Conservation (phyloP, 1,284 basidiomycete species). For the Omphalotus olearius region DNA sequence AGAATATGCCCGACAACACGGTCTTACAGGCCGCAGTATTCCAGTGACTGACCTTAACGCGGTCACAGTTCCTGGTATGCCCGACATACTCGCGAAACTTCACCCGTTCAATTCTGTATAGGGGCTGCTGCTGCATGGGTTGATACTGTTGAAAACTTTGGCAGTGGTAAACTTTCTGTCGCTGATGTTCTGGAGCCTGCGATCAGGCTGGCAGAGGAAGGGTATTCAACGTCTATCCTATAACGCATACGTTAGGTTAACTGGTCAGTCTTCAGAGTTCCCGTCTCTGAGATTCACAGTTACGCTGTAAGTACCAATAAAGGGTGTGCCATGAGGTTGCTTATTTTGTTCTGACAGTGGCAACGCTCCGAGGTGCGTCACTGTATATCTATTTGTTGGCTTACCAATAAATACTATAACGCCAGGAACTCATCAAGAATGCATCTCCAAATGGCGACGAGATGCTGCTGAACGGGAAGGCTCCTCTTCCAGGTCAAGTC, state of each 20-base stretch:
- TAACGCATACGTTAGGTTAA: neutral
- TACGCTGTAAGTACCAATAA: conserved; percentile 38
- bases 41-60: conserved; percentile 77
- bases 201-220: conserved; percentile 82
- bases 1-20: conserved; percentile 67
- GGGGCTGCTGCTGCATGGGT: conserved; percentile 93
- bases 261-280: conserved; percentile 42
- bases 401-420: neutral
- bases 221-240: conserved; percentile 40
- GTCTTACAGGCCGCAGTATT: conserved; percentile 65
- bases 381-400: neutral
- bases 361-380: conserved; percentile 54
- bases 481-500: conserved; percentile 77
- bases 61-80: conserved; percentile 84
- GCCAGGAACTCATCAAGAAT: conserved; percentile 60
- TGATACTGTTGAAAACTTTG: conserved; percentile 82
- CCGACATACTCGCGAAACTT: neutral
- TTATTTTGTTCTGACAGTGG: conserved; percentile 49
- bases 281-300: conserved; percentile 77
- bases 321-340: neutral
- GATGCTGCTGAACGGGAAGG: conserved; percentile 81
- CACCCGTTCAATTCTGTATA: conserved; percentile 20
- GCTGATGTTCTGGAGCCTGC: conserved; percentile 87
- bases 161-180: conserved; percentile 76
- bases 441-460: conserved; percentile 82